Conservation (phyloP, 176 grass and related monocot genomes). For the Cenchrus americanus region DNA sequence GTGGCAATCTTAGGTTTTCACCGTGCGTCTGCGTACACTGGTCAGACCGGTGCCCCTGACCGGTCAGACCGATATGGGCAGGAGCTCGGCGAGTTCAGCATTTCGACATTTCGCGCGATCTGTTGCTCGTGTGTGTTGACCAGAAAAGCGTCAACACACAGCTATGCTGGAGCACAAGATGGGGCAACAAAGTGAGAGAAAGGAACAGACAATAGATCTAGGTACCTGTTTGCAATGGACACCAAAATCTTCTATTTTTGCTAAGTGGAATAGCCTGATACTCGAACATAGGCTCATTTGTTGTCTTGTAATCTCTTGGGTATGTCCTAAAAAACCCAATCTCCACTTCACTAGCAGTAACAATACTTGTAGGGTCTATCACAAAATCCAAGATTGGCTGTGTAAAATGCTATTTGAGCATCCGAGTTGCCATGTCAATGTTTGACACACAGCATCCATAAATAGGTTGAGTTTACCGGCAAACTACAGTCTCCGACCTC, state of each 20-base stretch:
- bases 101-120: too few species aligned
- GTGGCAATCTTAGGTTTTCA: too few species aligned
- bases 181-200: not conserved
- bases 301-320: too few species aligned
- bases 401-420: slow-evolving; percentile 89
- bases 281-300: too few species aligned
- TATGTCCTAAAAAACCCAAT: slow-evolving; percentile 97
- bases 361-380: slow-evolving; percentile 91
- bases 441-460: slow-evolving; percentile 96
- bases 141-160: too few species aligned
- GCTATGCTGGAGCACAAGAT: too few species aligned
- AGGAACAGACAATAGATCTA: not conserved
- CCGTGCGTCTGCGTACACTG: too few species aligned
- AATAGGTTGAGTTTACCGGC: slow-evolving; percentile 92
- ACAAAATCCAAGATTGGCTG: slow-evolving; percentile 94
- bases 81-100: too few species aligned
- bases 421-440: slow-evolving; percentile 96
- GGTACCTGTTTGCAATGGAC: slow-evolving; percentile 95
- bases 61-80: too few species aligned
- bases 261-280: slow-evolving; percentile 97
- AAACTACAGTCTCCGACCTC: slow-evolving; percentile 85
- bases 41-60: too few species aligned
- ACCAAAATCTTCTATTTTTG: slow-evolving; percentile 99
- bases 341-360: slow-evolving; percentile 96
- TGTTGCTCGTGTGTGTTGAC: too few species aligned